Conservation (phyloP, 352 stramenopile species). For the Globisporangium perplexum region DNA sequence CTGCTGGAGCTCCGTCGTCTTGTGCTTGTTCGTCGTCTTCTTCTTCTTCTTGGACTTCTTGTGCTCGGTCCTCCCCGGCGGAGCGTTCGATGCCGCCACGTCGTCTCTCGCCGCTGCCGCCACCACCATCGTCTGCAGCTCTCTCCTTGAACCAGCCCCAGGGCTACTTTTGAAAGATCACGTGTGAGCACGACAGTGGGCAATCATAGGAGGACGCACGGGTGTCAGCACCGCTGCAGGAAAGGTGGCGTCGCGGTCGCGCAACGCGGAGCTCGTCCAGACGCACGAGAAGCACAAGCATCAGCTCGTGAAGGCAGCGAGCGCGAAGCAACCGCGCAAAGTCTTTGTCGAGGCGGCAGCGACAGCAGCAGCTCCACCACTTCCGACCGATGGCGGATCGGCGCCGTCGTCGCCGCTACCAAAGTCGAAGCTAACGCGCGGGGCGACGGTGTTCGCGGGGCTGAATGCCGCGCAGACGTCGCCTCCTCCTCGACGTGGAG, state of each 20-base stretch:
- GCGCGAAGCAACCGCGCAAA: neutral
- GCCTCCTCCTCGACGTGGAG: neutral
- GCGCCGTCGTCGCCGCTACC: too few relatives aligned
- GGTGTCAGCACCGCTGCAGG: neutral
- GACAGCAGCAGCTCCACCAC: neutral
- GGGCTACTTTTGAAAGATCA: too few relatives aligned
- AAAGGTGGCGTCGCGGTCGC: conserved; percentile 6
- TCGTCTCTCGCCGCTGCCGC: neutral
- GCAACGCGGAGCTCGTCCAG: neutral
- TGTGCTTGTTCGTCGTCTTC: conserved; percentile 15
- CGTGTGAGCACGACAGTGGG: too few relatives aligned
- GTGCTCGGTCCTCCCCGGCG: neutral
- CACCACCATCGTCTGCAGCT: neutral
- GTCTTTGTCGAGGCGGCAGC: conserved; percentile 4
- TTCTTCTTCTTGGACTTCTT: conserved; percentile 8
- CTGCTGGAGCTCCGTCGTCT: neutral
- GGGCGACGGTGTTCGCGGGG: neutral
- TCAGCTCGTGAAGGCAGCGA: conserved; percentile 1
- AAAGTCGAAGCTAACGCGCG: conserved; percentile 4
- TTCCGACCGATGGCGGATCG: neutral
- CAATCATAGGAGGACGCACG: too few relatives aligned
- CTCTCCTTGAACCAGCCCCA: too few relatives aligned
- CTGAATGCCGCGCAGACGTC: neutral
- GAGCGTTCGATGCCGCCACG: neutral
- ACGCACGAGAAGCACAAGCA: conserved; percentile 1